Conservation (phyloP, 163 green algal species). For the Botryococcus braunii region DNA sequence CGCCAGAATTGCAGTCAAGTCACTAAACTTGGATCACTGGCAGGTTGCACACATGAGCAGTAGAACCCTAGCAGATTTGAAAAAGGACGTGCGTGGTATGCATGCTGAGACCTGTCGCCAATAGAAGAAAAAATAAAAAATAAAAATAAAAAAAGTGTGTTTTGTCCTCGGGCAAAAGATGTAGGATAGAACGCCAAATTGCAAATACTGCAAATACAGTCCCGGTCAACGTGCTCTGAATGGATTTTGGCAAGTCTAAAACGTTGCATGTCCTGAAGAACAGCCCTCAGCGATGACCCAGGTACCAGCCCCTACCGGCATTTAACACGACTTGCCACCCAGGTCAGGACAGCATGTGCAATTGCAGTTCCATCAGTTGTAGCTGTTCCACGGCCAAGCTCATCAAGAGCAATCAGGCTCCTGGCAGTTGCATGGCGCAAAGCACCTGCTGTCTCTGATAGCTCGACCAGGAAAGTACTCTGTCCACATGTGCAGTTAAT, state of each 20-base stretch:
- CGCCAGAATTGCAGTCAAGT: not conserved
- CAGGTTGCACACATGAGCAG: not conserved
- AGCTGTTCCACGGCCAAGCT: slow-evolving; percentile 90
- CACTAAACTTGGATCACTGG: not conserved
- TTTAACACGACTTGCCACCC: no score
- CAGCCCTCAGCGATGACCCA: no score
- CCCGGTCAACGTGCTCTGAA: no score
- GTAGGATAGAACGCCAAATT: no score
- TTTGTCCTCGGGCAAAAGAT: slow-evolving; percentile 8
- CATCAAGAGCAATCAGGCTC: slow-evolving; percentile 83
- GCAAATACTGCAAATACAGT: no score
- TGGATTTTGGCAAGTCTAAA: no score
- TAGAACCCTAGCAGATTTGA: not conserved
- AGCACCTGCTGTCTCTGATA: slow-evolving; percentile 82
- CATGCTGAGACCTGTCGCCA: not conserved
- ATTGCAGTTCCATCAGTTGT: slow-evolving; percentile 94
- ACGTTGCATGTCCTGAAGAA: no score
- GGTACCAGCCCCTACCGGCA: no score
- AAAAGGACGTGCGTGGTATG: not conserved
- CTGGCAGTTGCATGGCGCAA: slow-evolving; percentile 42
- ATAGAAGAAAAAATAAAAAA: not conserved
- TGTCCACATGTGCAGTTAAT: slow-evolving; percentile 41
- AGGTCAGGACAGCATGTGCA: slow-evolving; percentile 78
- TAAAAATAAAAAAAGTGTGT: slow-evolving; percentile 17
- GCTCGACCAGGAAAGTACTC: slow-evolving; percentile 94